Base-by-base conservation (phyloP, 306 rosid genomes). In the Cercis canadensis region DNA sequence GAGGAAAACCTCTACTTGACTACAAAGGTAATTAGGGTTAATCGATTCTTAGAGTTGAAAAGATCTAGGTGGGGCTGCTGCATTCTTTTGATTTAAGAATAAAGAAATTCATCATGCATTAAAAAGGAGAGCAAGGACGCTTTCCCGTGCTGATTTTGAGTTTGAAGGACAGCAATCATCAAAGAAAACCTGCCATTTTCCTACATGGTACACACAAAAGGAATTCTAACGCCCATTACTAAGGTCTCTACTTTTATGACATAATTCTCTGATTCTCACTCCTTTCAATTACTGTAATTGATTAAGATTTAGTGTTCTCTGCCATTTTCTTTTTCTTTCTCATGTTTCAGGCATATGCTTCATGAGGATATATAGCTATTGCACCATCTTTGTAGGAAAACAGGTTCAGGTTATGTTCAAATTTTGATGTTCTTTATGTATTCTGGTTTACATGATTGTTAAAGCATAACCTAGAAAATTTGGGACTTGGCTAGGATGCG, bases 81-180 rank as follows among this genome's bases (percentile, higher is more conserved):
- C 18, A 19, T 74, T 6, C 24, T 11, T 69, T 44, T 62, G 57
- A 31, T 70, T 56, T 63, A 18, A 46, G 62, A 11, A 14, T 24
- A 43, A 67, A 54, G 51, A 7, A 46, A 55, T 19, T 76, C 16
- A 37, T 52, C 46, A 44, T 72, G 72, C 51, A 21, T 15, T 56
- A 91, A 96, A 92, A 78, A 77, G 99, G 95, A 78, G 97, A 89
- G 71, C 99, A 94, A 82, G 97, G 97, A 78, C 83, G 82, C 57
- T 70, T 94, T 37, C 97, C 97, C n/a, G 6, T 91, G 60, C 74
- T 89, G 87, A 87, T 94, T 68, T 17, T 90, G 69, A 89, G 93
- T 81, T 32, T 87, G 88, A 87, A 89, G 85, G 88, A 89, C 75
- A 74, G 51, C 11, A 50, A 50, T 67, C 56, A 50, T 36, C 61